Percentiles rank a stretch among this genome's conserved stretches.
phyloP scores from a whole-genome alignment of 1,284 basidiomycete species.

The Earliella scabrosa region DNA sequence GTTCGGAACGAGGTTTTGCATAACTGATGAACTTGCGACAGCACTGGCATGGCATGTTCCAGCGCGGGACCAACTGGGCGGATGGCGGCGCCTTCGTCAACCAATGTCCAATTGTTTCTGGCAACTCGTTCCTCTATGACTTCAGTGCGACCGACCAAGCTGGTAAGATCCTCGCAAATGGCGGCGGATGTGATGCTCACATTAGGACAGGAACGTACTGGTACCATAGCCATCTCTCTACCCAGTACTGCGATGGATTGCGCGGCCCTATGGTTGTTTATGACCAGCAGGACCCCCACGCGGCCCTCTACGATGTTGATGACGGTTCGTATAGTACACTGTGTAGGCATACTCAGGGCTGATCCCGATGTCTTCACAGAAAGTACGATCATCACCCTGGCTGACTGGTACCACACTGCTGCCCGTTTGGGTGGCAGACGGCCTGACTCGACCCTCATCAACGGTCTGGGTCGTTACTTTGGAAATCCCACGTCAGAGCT shows the following conservation, averaged over 20 bases:
- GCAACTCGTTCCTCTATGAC: constrained; percentile 45
- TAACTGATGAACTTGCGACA: constrained; percentile 23
- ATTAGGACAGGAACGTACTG: constrained; percentile 26
- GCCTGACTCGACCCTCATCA: constrained; percentile 50
- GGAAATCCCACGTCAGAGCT: constrained; percentile 31
- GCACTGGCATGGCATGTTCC: constrained; percentile 42
- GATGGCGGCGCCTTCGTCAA: constrained; percentile 34
- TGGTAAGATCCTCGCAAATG: constrained; percentile 29
- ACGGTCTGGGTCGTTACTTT: constrained; percentile 45
- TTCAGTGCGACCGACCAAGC: constrained; percentile 36
- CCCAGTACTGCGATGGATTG: constrained; percentile 42
- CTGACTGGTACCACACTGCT: constrained; percentile 33
- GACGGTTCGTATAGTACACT: constrained; percentile 33
- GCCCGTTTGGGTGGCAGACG: constrained; percentile 7
- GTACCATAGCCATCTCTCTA: constrained; percentile 30
- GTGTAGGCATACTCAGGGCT: not conserved
- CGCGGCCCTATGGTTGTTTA: constrained; percentile 45
- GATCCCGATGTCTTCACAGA: constrained; percentile 15
- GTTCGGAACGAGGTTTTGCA: constrained; percentile 20
- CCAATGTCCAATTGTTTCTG: constrained; percentile 54
- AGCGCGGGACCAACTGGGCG: constrained; percentile 34
- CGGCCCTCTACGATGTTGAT: constrained; percentile 46
- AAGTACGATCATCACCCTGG: constrained; percentile 32
- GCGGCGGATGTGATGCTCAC: no score
- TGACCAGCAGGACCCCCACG: constrained; percentile 46